Evolutionary conservation across 768 basidiomycete genomes (phyloP).

Genomic region (Chalciporus pseudorubinellus): DNA sequence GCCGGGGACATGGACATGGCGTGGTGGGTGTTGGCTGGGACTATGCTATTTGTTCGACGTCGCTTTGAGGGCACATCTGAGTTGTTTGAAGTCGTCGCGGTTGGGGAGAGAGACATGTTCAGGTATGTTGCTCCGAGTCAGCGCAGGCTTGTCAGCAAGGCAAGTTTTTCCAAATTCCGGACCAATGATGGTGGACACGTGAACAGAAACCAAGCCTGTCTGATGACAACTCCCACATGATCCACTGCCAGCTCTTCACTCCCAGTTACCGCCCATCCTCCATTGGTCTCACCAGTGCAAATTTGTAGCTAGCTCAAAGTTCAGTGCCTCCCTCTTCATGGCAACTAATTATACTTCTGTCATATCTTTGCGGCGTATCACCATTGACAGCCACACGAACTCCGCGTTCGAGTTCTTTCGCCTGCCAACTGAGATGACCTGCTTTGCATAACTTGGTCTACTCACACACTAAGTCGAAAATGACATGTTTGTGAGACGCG

Average conservation of each 20-base stretch:
- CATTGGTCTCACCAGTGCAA: background rate
- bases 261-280: background rate
- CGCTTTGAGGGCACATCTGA: conserved; percentile 58
- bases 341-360: background rate
- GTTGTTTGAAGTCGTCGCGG: conserved; percentile 53
- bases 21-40: conserved; percentile 14
- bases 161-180: conserved; percentile 15
- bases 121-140: conserved; percentile 2
- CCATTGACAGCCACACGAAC: background rate
- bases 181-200: conserved; percentile 13
- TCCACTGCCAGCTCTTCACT: background rate
- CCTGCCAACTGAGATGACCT: background rate
- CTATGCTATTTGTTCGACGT: conserved; percentile 45
- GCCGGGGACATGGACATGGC: conserved; percentile 29
- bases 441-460: background rate
- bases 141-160: too few relatives aligned
- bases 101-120: conserved; percentile 67
- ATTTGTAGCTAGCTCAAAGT: background rate
- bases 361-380: background rate
- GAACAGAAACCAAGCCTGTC: background rate
- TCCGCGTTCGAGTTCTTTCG: background rate
- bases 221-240: background rate
- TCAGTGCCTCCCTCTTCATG: background rate
- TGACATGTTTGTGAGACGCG: too few relatives aligned
- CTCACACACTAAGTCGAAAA: too few relatives aligned